Evolutionary conservation across 2,329 filamentous ascomycete genomes (phyloP), one percentile per base, ranked within the genome.

Genomic region (Colletotrichum tropicale): DNA sequence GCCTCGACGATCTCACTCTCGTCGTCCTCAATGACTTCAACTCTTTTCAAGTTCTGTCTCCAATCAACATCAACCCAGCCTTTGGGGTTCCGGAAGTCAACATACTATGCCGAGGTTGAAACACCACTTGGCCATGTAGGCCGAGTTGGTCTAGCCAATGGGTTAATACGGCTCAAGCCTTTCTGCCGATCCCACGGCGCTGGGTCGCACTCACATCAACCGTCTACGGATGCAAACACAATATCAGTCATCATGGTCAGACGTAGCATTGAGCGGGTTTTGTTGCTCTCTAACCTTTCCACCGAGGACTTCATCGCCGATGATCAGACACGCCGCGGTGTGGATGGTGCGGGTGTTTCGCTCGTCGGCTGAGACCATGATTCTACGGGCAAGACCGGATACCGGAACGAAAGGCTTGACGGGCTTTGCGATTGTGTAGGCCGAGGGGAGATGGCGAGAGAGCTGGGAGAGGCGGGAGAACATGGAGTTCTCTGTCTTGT

Each of bases 291-390:
- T 78, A 84, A 95, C 96, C 93, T 98, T 98, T 80, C 97, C 96
- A 26, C 96, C 96, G 6, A 98, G 89, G 7, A 98, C 96, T 85
- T 98, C 96, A 86, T 98, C 96, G n/a, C 96, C 96, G 80, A 99
- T 98, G 76, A 99, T 96, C 78, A 98, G 86, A 84, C 95, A 98
- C 72, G 94, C 96, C 13, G 96, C 97, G 62, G 96, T 98, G 82
- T 95, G 93, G 79, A 98, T 98, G 76, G 90, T 92, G 81, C 93
- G 89, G 80, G 90, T 87, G 81, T 89, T 89, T 78, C 90, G 88
- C 81, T 91, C 88, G 75, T 89, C 87, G 75, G 88, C 83, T 80
- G 86, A 85, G 76, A 85, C 86, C 86, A 89, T 91, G 81, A 83
- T 83, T 80, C 79, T 79, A 34, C 80, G 81, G 24, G 78, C 76